Conservation (phyloP, 331 rosid genomes). For the Erythrophleum ivorense region DNA sequence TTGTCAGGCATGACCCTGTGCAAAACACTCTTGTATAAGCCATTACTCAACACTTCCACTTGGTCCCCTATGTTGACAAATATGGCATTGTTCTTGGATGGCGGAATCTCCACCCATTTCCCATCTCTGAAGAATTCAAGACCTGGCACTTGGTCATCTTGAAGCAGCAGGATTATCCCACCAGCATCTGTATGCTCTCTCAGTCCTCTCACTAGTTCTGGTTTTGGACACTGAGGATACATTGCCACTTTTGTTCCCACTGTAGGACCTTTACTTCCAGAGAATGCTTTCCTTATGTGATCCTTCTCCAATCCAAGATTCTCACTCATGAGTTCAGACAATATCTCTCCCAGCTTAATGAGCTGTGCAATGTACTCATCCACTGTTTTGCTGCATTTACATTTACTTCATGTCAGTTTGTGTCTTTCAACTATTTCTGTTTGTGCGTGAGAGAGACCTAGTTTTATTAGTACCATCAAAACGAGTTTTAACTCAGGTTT, state of each 20-base stretch:
- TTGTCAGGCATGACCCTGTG: conserved; percentile 79
- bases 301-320: conserved; percentile 64
- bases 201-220: conserved; percentile 68
- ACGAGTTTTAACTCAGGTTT: no score
- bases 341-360: conserved; percentile 61
- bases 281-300: conserved; percentile 55
- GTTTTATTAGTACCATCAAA: neutral
- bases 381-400: conserved; percentile 58
- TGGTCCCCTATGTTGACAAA: conserved; percentile 82
- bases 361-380: conserved; percentile 61
- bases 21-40: conserved; percentile 57
- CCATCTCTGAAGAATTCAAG: conserved; percentile 69
- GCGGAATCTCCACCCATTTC: conserved; percentile 68
- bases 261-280: conserved; percentile 55
- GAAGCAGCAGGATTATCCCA: conserved; percentile 71
- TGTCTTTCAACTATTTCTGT: neutral
- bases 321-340: conserved; percentile 67
- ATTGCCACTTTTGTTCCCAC: conserved; percentile 80
- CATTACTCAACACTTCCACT: conserved; percentile 68
- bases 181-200: conserved; percentile 82
- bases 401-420: neutral
- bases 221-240: conserved; percentile 68
- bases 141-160: conserved; percentile 72
- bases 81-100: conserved; percentile 69
- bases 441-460: neutral